A percentile compares a stretch with the other conserved stretches of the same genome.
phyloP scores from a whole-genome alignment of 192 early-diverging fungal species.

The Gaertneriomyces semiglobifer region DNA sequence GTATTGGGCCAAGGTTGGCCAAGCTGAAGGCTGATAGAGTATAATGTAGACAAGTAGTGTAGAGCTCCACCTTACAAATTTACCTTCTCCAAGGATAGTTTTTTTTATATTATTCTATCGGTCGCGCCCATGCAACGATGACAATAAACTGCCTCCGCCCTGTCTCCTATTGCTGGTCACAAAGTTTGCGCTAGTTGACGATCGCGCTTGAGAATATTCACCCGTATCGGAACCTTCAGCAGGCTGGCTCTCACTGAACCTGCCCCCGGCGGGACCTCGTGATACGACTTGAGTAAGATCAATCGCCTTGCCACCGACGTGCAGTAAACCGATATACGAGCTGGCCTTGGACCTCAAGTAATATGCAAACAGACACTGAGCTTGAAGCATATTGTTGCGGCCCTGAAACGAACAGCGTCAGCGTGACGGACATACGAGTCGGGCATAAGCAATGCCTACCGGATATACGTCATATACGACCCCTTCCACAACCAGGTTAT shows the following conservation, averaged over 20 bases:
- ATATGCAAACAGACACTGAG: constrained; percentile 38
- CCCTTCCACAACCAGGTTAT: constrained; percentile 27
- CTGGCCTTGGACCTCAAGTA: constrained; percentile 34
- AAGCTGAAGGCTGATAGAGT: neutral
- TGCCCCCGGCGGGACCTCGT: constrained; percentile 9
- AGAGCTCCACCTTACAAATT: too few relatives aligned
- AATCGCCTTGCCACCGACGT: constrained; percentile 19
- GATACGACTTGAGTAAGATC: constrained; percentile 18
- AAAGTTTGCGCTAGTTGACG: too few relatives aligned
- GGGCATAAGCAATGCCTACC: constrained; percentile 20
- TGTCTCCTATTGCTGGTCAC: too few relatives aligned
- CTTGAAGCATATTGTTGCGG: constrained; percentile 46
- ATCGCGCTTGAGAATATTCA: too few relatives aligned
- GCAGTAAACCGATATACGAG: constrained; percentile 37
- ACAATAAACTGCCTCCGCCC: too few relatives aligned
- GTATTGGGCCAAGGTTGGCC: constrained; percentile 27
- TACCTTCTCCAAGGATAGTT: too few relatives aligned
- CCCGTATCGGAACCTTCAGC: neutral
- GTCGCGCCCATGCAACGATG: too few relatives aligned
- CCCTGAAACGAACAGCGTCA: constrained; percentile 25
- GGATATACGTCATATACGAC: constrained; percentile 37
- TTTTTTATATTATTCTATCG: too few relatives aligned
- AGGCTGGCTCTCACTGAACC: neutral
- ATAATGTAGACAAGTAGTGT: too few relatives aligned
- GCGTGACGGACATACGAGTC: neutral